These are phyloP conservation scores for Candida anutae DNA, from an alignment of 1,139 yeast species.

Conservation along the genomic window DNA sequence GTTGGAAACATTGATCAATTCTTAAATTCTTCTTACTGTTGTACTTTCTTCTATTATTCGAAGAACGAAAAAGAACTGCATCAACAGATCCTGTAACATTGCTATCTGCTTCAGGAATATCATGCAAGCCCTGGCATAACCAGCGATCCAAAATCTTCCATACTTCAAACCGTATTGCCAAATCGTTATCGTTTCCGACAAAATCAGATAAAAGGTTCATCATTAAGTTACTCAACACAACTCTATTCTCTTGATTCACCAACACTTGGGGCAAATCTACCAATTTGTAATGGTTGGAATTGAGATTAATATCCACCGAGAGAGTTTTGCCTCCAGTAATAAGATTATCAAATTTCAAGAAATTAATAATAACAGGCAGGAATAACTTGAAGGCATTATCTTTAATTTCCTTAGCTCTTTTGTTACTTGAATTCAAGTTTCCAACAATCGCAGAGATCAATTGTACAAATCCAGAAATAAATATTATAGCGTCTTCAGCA, in stretches of 20 bases:
- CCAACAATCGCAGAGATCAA: slow-evolving; percentile 29
- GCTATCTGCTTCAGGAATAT: slow-evolving; percentile 4
- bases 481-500: slow-evolving; percentile 75
- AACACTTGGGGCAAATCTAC: slow-evolving; percentile 19
- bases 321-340: slow-evolving; percentile 16
- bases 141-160: slow-evolving; percentile 76
- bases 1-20: slow-evolving; percentile 25
- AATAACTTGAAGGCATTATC: slow-evolving; percentile 26
- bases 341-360: slow-evolving; percentile 35
- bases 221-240: slow-evolving; percentile 26
- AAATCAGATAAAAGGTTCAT: slow-evolving; percentile 40
- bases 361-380: slow-evolving; percentile 27
- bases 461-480: slow-evolving; percentile 62
- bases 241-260: slow-evolving; percentile 30
- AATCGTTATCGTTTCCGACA: slow-evolving; percentile 30
- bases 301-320: slow-evolving; percentile 9
- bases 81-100: not conserved
- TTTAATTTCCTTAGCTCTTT: slow-evolving; percentile 23
- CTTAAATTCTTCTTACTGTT: slow-evolving; percentile 21
- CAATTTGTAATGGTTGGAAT: slow-evolving; percentile 11
- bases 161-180: slow-evolving; percentile 35
- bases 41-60: slow-evolving; percentile 13
- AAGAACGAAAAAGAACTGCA: slow-evolving; percentile 4
- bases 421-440: slow-evolving; percentile 19
- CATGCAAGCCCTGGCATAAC: slow-evolving; percentile 44